Conservation (phyloP, 331 rosid genomes). For the Telfairia occidentalis region DNA sequence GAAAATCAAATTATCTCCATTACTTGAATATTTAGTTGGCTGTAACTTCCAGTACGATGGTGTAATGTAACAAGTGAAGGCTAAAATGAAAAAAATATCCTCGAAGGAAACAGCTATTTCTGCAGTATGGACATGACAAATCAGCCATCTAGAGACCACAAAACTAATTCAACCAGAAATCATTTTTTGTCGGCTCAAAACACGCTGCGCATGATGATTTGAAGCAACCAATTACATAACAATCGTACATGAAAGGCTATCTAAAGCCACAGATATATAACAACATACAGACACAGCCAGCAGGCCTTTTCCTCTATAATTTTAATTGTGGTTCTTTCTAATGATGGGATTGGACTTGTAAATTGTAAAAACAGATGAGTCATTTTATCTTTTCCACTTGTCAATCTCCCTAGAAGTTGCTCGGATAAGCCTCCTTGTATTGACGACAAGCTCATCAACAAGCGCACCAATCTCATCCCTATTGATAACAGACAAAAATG, state of each 20-base stretch:
- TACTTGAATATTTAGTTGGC: neutral
- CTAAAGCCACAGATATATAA: neutral
- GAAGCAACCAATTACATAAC: neutral
- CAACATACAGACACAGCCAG: neutral
- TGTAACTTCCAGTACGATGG: too few species aligned
- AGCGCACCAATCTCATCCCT: constrained; percentile 65
- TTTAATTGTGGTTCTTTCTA: neutral
- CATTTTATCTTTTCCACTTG: constrained; percentile 55
- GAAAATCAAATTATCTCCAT: neutral
- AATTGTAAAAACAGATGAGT: neutral
- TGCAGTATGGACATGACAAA: neutral
- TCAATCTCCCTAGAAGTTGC: constrained; percentile 62
- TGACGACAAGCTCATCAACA: constrained; percentile 56
- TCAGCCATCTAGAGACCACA: neutral
- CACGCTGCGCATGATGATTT: neutral
- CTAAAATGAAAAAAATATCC: too few species aligned
- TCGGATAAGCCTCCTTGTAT: constrained; percentile 49
- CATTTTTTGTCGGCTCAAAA: neutral
- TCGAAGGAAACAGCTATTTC: neutral
- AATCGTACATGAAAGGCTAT: neutral
- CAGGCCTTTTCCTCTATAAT: neutral
- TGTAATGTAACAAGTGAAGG: neutral
- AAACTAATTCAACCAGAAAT: neutral
- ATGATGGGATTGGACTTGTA: neutral
- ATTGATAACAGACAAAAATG: constrained; percentile 4